Conservation (phyloP, 2,329 filamentous ascomycete species). For the Sphaerulina vaccinii region DNA sequence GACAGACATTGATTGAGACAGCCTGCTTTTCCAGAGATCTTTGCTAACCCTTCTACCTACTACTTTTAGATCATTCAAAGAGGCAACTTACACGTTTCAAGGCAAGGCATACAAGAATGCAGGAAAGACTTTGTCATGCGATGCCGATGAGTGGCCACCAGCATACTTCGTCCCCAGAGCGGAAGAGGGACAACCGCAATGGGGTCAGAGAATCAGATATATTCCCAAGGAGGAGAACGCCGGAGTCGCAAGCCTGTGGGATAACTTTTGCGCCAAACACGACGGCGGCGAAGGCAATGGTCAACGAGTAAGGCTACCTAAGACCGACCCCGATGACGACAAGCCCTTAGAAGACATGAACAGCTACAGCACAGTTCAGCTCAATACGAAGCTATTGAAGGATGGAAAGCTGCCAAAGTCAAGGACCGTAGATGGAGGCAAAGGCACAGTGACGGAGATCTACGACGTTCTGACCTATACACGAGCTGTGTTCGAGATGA, state of each 20-base stretch:
- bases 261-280: slow-evolving; percentile 4
- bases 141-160: slow-evolving; percentile 13
- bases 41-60: no score
- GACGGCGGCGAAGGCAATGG: slow-evolving; percentile 10
- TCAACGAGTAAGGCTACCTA: neutral
- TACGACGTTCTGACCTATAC: slow-evolving; percentile 8
- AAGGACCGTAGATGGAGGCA: neutral
- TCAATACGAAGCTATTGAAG: slow-evolving; percentile 5
- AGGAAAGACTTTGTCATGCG: neutral
- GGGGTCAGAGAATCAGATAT: slow-evolving; percentile 13
- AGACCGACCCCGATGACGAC: neutral
- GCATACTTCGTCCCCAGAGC: slow-evolving; percentile 2
- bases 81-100: neutral
- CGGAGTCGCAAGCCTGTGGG: neutral
- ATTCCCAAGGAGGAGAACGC: slow-evolving; percentile 6
- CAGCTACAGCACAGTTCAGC: neutral
- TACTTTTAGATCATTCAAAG: neutral
- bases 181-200: neutral
- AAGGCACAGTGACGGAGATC: neutral
- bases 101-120: neutral
- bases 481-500: neutral
- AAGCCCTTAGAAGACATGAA: neutral
- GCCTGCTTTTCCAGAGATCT: no score
- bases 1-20: no score
- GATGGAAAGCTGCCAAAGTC: neutral